phyloP scores from a whole-genome alignment of 2,329 filamentous ascomycete species.

The Neurospora sp. region DNA sequence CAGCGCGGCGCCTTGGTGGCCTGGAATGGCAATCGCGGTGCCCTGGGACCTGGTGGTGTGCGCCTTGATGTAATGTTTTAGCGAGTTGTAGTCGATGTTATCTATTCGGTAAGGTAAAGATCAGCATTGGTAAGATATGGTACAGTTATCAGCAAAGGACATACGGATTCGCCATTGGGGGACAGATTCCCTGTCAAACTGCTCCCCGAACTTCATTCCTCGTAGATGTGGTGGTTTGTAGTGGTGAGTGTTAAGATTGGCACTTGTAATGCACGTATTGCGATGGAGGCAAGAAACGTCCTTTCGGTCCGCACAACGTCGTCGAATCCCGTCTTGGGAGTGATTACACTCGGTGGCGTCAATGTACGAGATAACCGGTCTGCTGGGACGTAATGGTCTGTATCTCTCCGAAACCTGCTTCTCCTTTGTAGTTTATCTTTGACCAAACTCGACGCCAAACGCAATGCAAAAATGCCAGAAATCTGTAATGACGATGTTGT shows the following conservation, averaged over 20 bases:
- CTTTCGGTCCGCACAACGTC: neutral
- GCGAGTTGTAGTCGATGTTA: conserved; percentile 81
- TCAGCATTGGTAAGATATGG: conserved; percentile 4
- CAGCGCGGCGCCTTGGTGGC: conserved; percentile 49
- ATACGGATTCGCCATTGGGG: conserved; percentile 72
- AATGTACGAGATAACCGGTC: neutral
- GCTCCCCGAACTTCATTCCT: conserved; percentile 67
- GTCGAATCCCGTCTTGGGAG: neutral
- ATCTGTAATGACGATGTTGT: neutral
- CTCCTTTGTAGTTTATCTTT: neutral
- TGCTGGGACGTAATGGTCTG: neutral
- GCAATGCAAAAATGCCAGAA: neutral
- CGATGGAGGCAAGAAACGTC: neutral
- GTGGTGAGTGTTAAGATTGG: neutral
- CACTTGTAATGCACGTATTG: neutral
- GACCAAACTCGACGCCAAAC: neutral
- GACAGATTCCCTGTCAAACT: conserved; percentile 64
- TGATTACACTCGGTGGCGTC: neutral
- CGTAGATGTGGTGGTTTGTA: neutral
- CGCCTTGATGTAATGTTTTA: conserved; percentile 76
- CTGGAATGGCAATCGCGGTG: conserved; percentile 63
- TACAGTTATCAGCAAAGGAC: conserved; percentile 2
- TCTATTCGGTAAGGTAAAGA: conserved; percentile 34
- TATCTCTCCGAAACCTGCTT: neutral
- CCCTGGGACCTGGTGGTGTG: conserved; percentile 65